A percentile compares a stretch with the other conserved stretches of the same genome.
These are phyloP conservation scores for Paramecium pentaurelia DNA, from an alignment of 73 alveolate genomes.

Conservation along the genomic window DNA sequence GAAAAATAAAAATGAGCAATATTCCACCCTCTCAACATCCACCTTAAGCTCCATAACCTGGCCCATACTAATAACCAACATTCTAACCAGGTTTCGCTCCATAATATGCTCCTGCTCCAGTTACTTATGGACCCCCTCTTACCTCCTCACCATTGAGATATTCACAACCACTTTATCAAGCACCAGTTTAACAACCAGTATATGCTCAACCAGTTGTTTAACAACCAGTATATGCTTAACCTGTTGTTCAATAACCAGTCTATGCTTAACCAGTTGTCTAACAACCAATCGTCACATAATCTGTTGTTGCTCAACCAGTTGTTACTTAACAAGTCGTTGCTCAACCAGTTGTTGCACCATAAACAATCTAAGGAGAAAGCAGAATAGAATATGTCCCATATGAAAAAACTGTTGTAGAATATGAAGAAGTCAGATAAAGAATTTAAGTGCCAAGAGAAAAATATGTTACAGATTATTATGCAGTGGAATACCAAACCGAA, in stretches of 20 bases:
- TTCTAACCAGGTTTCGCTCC: conserved; percentile 13
- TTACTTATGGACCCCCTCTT: conserved; percentile 1
- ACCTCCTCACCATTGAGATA: conserved; percentile 13
- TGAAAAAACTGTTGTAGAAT: conserved; percentile 48
- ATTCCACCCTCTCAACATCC: conserved; percentile 19
- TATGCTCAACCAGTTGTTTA: background rate
- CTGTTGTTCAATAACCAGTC: background rate
- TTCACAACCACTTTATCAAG: conserved; percentile 1
- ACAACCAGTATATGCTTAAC: background rate
- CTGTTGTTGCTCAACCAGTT: background rate
- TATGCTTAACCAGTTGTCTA: background rate
- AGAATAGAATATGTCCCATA: conserved; percentile 61
- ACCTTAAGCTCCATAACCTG: background rate
- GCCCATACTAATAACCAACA: background rate
- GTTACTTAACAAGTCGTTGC: background rate
- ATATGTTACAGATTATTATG: conserved; percentile 60
- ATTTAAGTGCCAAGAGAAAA: conserved; percentile 52
- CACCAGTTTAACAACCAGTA: background rate
- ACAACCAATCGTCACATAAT: background rate
- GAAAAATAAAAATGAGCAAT: background rate
- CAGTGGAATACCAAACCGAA: conserved; percentile 58
- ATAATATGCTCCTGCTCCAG: background rate
- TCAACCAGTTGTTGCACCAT: conserved; percentile 21
- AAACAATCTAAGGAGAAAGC: conserved; percentile 53
- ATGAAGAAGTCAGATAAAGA: conserved; percentile 56